Conservation (phyloP, 192 early-diverging fungal species). For the Piromyces finnis region DNA sequence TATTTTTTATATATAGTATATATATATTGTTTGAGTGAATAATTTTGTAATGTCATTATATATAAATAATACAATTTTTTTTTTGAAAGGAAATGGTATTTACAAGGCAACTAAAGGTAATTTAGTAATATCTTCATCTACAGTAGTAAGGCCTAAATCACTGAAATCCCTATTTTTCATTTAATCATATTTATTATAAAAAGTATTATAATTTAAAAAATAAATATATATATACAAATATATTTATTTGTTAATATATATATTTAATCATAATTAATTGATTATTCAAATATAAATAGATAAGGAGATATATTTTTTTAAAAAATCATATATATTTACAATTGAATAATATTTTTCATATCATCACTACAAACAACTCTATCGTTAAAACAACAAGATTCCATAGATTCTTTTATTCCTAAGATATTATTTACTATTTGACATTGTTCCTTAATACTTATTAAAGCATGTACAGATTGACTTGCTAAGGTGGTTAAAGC, state of each 20-base stretch:
- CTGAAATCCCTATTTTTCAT: not conserved
- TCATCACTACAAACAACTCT: not conserved
- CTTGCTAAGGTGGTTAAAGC: not conserved
- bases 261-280: no score
- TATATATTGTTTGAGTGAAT: no score
- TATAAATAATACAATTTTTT: no score
- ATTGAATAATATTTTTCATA: not conserved
- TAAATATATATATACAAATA: not conserved
- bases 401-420: not conserved
- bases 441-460: not conserved
- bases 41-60: no score
- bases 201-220: not conserved
- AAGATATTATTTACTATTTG: not conserved
- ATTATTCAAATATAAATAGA: no score
- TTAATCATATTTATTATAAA: no score
- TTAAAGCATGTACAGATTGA: not conserved
- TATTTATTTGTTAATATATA: no score
- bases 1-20: no score
- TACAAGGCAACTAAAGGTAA: not conserved
- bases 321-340: no score
- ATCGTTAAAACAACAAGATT: not conserved
- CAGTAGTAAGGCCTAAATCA: not conserved
- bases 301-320: no score
- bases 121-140: not conserved
- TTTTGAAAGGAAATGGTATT: no score